Evolutionary conservation across 148 eudicot species (phyloP).

Genomic region (Fagopyrum tataricum): DNA sequence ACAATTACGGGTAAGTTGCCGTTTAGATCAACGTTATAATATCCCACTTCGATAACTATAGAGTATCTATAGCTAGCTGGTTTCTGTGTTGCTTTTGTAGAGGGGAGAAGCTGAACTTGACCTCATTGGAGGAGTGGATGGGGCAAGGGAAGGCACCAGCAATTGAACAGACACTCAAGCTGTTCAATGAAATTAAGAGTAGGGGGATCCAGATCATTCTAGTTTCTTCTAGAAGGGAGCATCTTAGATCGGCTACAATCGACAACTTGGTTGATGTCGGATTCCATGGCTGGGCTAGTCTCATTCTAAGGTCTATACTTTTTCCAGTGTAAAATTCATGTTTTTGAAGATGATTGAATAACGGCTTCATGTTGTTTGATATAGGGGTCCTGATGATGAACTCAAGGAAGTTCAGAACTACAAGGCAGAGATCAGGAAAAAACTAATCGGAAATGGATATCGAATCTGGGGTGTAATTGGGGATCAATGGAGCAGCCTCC

Average conservation of each 20-base stretch:
- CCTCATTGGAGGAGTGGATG: constrained; percentile 44
- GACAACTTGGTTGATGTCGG: constrained; percentile 42
- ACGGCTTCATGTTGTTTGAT: not conserved
- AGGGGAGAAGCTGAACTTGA: constrained; percentile 39
- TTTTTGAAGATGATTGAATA: not conserved
- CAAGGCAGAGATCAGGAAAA: constrained; percentile 37
- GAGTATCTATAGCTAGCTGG: too few species aligned
- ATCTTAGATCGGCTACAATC: constrained; percentile 36
- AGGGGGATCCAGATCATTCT: constrained; percentile 31
- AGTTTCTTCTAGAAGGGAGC: constrained; percentile 40
- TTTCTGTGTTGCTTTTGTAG: constrained; percentile 7
- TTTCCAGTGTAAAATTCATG: not conserved
- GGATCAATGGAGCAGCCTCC: constrained; percentile 45
- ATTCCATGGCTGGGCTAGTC: constrained; percentile 37
- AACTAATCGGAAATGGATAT: constrained; percentile 26
- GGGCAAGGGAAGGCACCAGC: constrained; percentile 31
- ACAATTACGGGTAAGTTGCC: constrained; percentile 27
- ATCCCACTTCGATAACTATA: too few species aligned
- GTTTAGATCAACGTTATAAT: not conserved
- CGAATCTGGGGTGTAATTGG: constrained; percentile 40
- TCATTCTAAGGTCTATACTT: constrained; percentile 27
- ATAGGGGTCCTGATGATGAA: constrained; percentile 24
- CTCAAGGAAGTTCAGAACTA: constrained; percentile 19
- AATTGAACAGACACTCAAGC: constrained; percentile 26
- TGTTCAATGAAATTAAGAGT: constrained; percentile 33